Evolutionary conservation across 208 protist genomes (phyloP).

Genomic region (Phytomonas sp.): DNA sequence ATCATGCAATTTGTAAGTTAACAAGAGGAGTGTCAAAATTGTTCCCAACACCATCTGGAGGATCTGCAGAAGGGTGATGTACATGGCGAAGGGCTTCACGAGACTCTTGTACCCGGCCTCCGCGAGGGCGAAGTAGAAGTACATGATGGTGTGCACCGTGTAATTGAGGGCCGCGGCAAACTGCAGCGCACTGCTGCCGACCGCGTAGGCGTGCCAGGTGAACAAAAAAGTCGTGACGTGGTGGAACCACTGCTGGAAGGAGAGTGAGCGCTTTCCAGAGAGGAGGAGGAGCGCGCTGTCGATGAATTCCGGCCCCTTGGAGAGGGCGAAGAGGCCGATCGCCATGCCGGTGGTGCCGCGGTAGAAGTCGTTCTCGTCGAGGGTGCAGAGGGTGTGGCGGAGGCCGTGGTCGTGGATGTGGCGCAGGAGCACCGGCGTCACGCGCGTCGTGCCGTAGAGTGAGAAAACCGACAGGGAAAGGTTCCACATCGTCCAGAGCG

Average conservation of each 20-base stretch:
- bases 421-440: slow-evolving; percentile 30
- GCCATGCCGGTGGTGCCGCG: slow-evolving; percentile 49
- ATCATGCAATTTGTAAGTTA: slow-evolving; percentile 1
- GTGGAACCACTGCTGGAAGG: slow-evolving; percentile 89
- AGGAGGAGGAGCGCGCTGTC: slow-evolving; percentile 77
- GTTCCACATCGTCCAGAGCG: slow-evolving; percentile 81
- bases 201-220: slow-evolving; percentile 79
- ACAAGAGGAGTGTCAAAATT: background rate
- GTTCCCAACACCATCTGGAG: slow-evolving; percentile 88
- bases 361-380: slow-evolving; percentile 48
- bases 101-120: slow-evolving; percentile 58
- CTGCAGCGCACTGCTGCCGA: slow-evolving; percentile 30
- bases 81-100: slow-evolving; percentile 67
- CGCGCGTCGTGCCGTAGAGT: slow-evolving; percentile 57
- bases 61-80: slow-evolving; percentile 87
- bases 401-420: slow-evolving; percentile 35
- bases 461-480: slow-evolving; percentile 83
- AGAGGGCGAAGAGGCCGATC: slow-evolving; percentile 70
- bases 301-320: slow-evolving; percentile 79
- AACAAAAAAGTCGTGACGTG: slow-evolving; percentile 88
- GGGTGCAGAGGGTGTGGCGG: slow-evolving; percentile 57
- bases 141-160: slow-evolving; percentile 93
- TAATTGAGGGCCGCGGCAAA: slow-evolving; percentile 88
- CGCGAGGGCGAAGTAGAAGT: slow-evolving; percentile 90
- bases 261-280: slow-evolving; percentile 41